phyloP scores from a whole-genome alignment of 1,284 basidiomycete species.

The Ustilago nuda region DNA sequence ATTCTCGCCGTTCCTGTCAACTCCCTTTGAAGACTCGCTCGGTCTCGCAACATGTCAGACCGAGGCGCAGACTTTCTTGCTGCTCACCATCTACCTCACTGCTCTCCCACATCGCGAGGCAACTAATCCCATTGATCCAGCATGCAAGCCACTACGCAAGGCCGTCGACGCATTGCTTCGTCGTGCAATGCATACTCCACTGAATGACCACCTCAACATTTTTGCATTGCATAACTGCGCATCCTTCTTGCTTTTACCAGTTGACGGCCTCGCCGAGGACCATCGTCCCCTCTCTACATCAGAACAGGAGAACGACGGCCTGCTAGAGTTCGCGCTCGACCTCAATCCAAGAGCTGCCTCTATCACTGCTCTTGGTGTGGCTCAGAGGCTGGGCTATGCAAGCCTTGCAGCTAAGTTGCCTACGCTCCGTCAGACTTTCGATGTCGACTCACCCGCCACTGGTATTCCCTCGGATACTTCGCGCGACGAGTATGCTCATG shows the following conservation, averaged over 20 bases:
- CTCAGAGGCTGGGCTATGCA: slow-evolving; percentile 35
- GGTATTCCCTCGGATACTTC: slow-evolving; percentile 6
- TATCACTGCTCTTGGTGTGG: slow-evolving; percentile 37
- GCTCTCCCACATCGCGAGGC: slow-evolving; percentile 41
- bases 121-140: slow-evolving; percentile 10
- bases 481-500: slow-evolving; percentile 42
- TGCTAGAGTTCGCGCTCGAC: slow-evolving; percentile 37
- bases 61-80: slow-evolving; percentile 34
- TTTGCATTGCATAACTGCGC: slow-evolving; percentile 44
- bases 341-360: slow-evolving; percentile 45
- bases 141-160: slow-evolving; percentile 25
- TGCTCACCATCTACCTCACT: slow-evolving; percentile 37
- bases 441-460: slow-evolving; percentile 21
- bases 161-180: slow-evolving; percentile 37
- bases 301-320: slow-evolving; percentile 38
- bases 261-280: slow-evolving; percentile 35
- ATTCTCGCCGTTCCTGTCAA: slow-evolving; percentile 44
- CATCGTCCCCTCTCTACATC: slow-evolving; percentile 25
- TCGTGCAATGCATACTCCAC: slow-evolving; percentile 27
- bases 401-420: slow-evolving; percentile 28
- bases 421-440: slow-evolving; percentile 25
- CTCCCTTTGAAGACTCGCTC: slow-evolving; percentile 33
- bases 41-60: slow-evolving; percentile 22
- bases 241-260: slow-evolving; percentile 36
- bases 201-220: slow-evolving; percentile 43